phyloP scores from a whole-genome alignment of 1,284 basidiomycete genomes.

The Cryptococcus amylolentus region DNA sequence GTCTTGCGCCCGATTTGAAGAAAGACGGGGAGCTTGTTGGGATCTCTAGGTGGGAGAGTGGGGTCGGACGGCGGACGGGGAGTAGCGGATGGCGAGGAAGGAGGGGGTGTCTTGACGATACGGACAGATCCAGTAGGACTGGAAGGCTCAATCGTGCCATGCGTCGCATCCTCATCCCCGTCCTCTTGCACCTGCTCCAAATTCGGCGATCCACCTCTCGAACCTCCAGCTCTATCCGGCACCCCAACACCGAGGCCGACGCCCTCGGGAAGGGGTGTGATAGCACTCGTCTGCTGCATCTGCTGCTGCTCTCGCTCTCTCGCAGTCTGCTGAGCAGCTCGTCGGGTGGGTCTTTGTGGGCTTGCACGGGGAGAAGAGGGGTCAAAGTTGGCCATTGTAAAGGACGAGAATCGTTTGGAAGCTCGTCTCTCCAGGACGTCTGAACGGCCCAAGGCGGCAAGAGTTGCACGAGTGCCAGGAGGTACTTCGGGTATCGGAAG shows the following conservation, averaged over 20 bases:
- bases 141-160: neutral
- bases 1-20: conserved; percentile 88
- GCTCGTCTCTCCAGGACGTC: conserved; percentile 87
- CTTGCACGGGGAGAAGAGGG: conserved; percentile 53
- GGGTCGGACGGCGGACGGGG: conserved; percentile 15
- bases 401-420: conserved; percentile 93
- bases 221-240: neutral
- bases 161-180: neutral
- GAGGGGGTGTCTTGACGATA: conserved; percentile 26
- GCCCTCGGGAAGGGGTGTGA: conserved; percentile 19
- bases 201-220: neutral
- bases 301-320: conserved; percentile 7
- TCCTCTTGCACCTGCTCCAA: neutral
- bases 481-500: conserved; percentile 39
- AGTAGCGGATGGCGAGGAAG: conserved; percentile 17
- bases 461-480: conserved; percentile 72
- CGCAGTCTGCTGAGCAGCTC: conserved; percentile 15
- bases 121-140: conserved; percentile 17
- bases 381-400: conserved; percentile 90
- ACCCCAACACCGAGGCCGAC: neutral
- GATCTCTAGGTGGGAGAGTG: conserved; percentile 3
- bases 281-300: conserved; percentile 23
- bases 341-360: conserved; percentile 41
- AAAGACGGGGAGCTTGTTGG: conserved; percentile 65
- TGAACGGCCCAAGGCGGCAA: conserved; percentile 81